Conservation (phyloP, 345 rosid genomes). For the Syzygium aqueum region DNA sequence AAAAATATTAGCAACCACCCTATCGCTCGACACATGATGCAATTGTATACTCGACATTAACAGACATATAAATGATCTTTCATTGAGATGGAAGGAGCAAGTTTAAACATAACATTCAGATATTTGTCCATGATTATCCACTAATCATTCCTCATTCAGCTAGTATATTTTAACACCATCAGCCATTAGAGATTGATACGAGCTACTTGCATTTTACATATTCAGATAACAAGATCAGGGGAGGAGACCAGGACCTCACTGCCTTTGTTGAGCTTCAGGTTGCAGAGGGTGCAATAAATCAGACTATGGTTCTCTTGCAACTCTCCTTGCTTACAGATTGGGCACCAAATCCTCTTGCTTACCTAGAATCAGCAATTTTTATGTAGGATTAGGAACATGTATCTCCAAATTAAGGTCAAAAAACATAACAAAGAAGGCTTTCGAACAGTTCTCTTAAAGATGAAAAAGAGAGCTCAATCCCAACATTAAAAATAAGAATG, state of each 20-base stretch:
- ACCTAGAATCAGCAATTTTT: conserved; percentile 21
- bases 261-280: conserved; percentile 55
- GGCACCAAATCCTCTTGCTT: conserved; percentile 67
- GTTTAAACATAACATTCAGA: neutral
- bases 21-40: neutral
- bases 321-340: conserved; percentile 75
- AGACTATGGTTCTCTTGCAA: conserved; percentile 46
- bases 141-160: neutral
- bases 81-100: neutral
- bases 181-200: neutral
- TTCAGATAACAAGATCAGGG: neutral
- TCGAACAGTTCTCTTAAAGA: neutral
- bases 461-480: neutral
- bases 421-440: neutral
- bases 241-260: conserved; percentile 36
- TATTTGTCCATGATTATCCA: neutral
- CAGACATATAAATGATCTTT: neutral
- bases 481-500: neutral
- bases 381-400: neutral
- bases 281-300: conserved; percentile 59
- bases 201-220: neutral
- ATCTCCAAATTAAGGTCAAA: neutral
- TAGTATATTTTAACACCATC: neutral
- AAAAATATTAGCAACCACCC: neutral
- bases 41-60: neutral